These are phyloP conservation scores for Acanthamoeba lugdunensis DNA, from an alignment of 208 protist genomes.

Conservation along the genomic window DNA sequence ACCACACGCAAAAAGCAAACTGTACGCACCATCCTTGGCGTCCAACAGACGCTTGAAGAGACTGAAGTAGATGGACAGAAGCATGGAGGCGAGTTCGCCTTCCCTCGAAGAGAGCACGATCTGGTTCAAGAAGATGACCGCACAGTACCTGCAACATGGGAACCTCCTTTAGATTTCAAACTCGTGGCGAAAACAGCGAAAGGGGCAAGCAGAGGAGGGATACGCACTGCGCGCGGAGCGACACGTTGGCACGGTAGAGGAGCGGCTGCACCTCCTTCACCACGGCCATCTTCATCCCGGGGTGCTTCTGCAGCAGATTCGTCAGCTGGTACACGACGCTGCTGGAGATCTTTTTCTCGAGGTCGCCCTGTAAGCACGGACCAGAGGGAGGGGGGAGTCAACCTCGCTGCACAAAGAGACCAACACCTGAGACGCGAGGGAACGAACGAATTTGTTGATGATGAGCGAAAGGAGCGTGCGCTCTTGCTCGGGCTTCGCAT, in stretches of 20 bases:
- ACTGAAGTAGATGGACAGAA: conserved; percentile 80
- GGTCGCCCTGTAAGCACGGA: conserved; percentile 72
- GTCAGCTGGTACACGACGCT: conserved; percentile 73
- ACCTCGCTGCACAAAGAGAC: too few species aligned
- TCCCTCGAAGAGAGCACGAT: conserved; percentile 71
- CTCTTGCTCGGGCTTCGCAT: conserved; percentile 78
- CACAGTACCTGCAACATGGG: conserved; percentile 71
- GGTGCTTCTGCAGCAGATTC: conserved; percentile 71
- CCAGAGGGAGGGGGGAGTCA: too few species aligned
- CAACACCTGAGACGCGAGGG: too few species aligned
- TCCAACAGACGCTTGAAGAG: conserved; percentile 72
- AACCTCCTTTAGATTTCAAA: neutral
- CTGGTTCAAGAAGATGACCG: conserved; percentile 80
- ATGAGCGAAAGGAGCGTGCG: conserved; percentile 75
- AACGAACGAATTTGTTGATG: conserved; percentile 80
- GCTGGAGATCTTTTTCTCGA: conserved; percentile 75
- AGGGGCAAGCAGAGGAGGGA: neutral
- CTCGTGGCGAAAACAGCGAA: neutral
- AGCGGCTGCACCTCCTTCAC: conserved; percentile 78
- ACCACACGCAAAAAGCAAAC: too few species aligned
- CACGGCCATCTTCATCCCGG: conserved; percentile 80
- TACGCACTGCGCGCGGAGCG: conserved; percentile 77
- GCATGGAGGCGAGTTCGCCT: conserved; percentile 60
- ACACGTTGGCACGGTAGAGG: conserved; percentile 79
- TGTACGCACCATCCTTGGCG: neutral